Conservation (phyloP, 352 stramenopile species). For the Phytophthora colocasiae region DNA sequence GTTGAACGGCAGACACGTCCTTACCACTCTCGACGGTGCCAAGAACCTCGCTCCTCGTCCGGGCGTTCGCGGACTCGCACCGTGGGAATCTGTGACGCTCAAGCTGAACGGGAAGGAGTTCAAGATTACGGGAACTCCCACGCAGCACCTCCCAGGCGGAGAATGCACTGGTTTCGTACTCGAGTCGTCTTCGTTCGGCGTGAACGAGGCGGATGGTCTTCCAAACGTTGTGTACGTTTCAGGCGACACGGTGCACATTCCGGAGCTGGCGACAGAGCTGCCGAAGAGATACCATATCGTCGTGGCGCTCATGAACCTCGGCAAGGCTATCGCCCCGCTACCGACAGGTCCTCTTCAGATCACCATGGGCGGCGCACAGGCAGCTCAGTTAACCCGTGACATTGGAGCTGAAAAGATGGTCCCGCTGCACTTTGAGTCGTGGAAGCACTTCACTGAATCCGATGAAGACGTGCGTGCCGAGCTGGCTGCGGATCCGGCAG, state of each 20-base stretch:
- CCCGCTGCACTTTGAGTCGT: conserved; percentile 54
- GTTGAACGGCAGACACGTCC: conserved; percentile 44
- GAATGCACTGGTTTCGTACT: conserved; percentile 50
- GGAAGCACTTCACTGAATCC: conserved; percentile 43
- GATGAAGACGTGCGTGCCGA: conserved; percentile 11
- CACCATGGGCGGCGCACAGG: conserved; percentile 41
- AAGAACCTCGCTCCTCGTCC: conserved; percentile 19
- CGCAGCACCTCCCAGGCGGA: conserved; percentile 40
- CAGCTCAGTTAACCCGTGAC: conserved; percentile 20
- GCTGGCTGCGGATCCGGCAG: conserved; percentile 11
- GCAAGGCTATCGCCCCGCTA: conserved; percentile 26
- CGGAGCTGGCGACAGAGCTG: conserved; percentile 33
- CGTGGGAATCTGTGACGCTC: conserved; percentile 40
- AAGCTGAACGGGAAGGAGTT: conserved; percentile 42
- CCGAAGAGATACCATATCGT: conserved; percentile 42
- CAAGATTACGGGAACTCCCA: conserved; percentile 51
- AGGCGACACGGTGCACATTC: conserved; percentile 43
- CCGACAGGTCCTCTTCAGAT: conserved; percentile 31
- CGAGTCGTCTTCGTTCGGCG: conserved; percentile 41
- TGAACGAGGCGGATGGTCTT: conserved; percentile 17
- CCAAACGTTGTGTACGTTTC: conserved; percentile 43
- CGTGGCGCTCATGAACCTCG: conserved; percentile 46
- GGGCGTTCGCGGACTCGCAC: conserved; percentile 39
- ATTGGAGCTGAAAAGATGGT: conserved; percentile 28
- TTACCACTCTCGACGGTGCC: conserved; percentile 30